Evolutionary conservation across 805 yeast genomes (phyloP).

Genomic region (Kodamaea kaohsiungensis): DNA sequence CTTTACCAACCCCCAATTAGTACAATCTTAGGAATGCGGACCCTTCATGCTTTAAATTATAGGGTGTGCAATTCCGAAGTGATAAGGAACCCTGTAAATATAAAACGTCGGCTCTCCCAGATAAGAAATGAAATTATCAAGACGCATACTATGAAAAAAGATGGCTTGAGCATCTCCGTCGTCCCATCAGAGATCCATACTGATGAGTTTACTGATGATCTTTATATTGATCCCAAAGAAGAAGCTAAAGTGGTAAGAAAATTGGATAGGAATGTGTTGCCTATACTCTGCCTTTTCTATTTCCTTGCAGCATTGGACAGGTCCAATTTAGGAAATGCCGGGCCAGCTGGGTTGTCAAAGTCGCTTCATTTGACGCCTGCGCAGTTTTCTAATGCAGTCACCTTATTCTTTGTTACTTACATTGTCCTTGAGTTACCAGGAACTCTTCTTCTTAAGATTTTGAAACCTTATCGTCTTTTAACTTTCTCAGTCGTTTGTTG

Average conservation of each 20-base stretch:
- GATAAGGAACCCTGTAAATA: background rate
- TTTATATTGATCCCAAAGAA: conserved; percentile 18
- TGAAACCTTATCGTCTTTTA: conserved; percentile 31
- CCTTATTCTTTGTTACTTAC: conserved; percentile 51
- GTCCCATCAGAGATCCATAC: background rate
- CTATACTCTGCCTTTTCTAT: conserved; percentile 44
- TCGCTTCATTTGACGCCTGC: conserved; percentile 38
- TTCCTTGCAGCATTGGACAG: conserved; percentile 52
- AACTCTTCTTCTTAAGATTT: conserved; percentile 35
- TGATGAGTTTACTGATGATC: conserved; percentile 4
- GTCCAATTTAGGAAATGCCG: conserved; percentile 61
- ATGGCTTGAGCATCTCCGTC: background rate
- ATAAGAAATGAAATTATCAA: background rate
- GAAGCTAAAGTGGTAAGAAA: conserved; percentile 38
- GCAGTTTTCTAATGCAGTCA: conserved; percentile 45
- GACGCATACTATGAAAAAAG: background rate
- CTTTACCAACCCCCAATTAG: background rate
- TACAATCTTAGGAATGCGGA: background rate
- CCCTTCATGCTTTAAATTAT: background rate
- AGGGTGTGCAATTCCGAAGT: background rate
- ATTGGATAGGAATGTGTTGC: conserved; percentile 45
- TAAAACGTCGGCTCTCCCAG: background rate
- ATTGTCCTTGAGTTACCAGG: conserved; percentile 41
- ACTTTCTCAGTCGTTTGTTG: conserved; percentile 34
- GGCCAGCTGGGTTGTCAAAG: conserved; percentile 50